Evolutionary conservation across 2,329 filamentous ascomycete genomes (phyloP).

Genomic region (Aspergillus hortae): DNA sequence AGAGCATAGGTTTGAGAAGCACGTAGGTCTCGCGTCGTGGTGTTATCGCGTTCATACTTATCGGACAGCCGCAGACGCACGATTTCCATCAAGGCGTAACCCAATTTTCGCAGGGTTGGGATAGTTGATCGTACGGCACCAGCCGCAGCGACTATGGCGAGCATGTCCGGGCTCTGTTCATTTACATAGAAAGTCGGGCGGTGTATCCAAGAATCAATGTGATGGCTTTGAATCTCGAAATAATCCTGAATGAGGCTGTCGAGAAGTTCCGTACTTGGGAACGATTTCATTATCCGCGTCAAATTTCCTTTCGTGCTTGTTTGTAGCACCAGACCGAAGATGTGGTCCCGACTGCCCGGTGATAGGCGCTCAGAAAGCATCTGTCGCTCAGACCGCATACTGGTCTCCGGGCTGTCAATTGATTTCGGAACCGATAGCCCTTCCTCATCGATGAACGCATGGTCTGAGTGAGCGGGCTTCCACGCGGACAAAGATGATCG

Average conservation of each 20-base stretch:
- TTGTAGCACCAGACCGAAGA: constrained; percentile 61
- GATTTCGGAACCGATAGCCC: constrained; percentile 24
- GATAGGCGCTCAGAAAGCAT: constrained; percentile 22
- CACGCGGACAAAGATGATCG: constrained; percentile 27
- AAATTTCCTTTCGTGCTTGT: constrained; percentile 52
- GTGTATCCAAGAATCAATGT: constrained; percentile 44
- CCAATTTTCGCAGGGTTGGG: constrained; percentile 37
- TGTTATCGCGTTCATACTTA: constrained; percentile 36
- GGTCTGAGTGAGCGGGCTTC: constrained; percentile 23
- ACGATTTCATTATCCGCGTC: constrained; percentile 49
- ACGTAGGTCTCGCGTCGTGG: constrained; percentile 53
- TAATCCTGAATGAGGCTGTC: constrained; percentile 40
- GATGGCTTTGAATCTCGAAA: constrained; percentile 23
- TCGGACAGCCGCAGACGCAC: constrained; percentile 26
- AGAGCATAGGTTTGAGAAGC: constrained; percentile 51
- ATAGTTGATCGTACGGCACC: constrained; percentile 38
- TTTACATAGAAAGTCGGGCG: constrained; percentile 37
- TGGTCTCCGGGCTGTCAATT: constrained; percentile 20
- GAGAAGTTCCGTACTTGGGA: constrained; percentile 39
- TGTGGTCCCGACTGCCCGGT: constrained; percentile 52
- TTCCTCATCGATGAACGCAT: constrained; percentile 23
- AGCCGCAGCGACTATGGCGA: constrained; percentile 35
- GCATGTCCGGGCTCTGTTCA: constrained; percentile 32
- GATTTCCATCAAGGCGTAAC: constrained; percentile 41
- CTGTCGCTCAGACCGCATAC: constrained; percentile 13